phyloP scores from a whole-genome alignment of 225 moss, liverwort and hornwort species.

The Pseudoscleropodium purum region DNA sequence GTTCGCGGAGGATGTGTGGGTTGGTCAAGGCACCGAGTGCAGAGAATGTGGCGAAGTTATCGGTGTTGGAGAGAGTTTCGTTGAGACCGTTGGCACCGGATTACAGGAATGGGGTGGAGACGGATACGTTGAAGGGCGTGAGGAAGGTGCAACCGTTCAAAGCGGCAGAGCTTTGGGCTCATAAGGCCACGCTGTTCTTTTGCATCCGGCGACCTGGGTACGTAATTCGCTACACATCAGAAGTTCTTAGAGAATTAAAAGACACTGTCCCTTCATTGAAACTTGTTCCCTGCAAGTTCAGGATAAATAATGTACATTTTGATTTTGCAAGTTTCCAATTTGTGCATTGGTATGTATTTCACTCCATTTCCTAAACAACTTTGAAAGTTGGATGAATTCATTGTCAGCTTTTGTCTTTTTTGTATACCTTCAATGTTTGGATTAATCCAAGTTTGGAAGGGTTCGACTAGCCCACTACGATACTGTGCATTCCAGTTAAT shows the following conservation, averaged over 20 bases:
- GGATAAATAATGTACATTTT: background rate
- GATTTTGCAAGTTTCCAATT: background rate
- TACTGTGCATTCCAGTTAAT: background rate
- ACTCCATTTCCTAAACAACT: background rate
- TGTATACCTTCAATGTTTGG: background rate
- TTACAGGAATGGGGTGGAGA: conserved; percentile 39
- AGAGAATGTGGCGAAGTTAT: conserved; percentile 47
- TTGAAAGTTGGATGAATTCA: background rate
- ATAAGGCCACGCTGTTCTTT: conserved; percentile 55
- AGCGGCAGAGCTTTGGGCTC: conserved; percentile 50
- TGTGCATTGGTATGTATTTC: background rate
- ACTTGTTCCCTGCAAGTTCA: background rate
- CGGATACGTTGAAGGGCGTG: background rate
- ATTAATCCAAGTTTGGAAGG: background rate
- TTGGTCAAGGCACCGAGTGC: conserved; percentile 11
- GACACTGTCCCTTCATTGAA: background rate
- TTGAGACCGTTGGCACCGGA: conserved; percentile 61
- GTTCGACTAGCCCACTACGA: background rate
- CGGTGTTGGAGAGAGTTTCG: conserved; percentile 54
- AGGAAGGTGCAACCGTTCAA: conserved; percentile 30
- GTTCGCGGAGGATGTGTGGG: conserved; percentile 28
- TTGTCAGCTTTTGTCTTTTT: background rate
- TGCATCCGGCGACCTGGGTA: conserved; percentile 91
- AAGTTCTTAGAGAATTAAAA: background rate
- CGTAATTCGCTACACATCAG: background rate